Evolutionary conservation across 2,329 filamentous ascomycete species (phyloP), one percentile per base, ranked within the genome.

Genomic region (Sporothrix variecibatus): DNA sequence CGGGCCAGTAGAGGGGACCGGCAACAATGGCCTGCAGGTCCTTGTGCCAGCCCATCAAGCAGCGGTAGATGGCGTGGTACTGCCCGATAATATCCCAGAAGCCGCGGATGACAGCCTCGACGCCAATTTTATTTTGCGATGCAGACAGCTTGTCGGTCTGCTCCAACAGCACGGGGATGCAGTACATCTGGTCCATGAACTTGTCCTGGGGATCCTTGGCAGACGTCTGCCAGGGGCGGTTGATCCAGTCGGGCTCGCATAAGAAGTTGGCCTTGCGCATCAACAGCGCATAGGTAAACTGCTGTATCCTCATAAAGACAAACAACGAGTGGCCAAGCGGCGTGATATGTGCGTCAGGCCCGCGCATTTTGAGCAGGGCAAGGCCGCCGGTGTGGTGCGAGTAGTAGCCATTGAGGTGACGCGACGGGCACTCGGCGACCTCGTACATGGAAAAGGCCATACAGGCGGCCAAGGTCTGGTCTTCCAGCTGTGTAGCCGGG

Each of bases 391-490:
- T 28, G 43, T 77, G 76, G 70, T 79, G 78, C 4, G 77, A 73
- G 70, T 58, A n/a, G 67, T 77, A 78, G 17, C 51, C 78, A 53
- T 75, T 53, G 1, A 65, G 7, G 17, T 38, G 74, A 1, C 40
- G 51, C 1, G 74, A 64, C 0, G 78, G 78, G 23, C 77, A 78
- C 71, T 78, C 78, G 68, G 73, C 72, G 26, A 78, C 56, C 74
- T 79, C 78, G 74, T 78, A 79, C 71, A 77, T 51, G 34, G 77
- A 67, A 38, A 78, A 73, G 0, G 76, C 76, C 72, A 77, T 28
- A 58, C 74, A 76, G 17, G 78, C 77, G 1, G 78, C 78, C 31
- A 78, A 70, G 8, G 71, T 78, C 69, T 78, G 72, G 69, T 77
- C 76, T 3, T 51, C 9, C 23, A 56, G 38, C 31, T 65, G 74